phyloP scores from a whole-genome alignment of 2,329 filamentous ascomycete genomes.

The Peltaster fructicola region DNA sequence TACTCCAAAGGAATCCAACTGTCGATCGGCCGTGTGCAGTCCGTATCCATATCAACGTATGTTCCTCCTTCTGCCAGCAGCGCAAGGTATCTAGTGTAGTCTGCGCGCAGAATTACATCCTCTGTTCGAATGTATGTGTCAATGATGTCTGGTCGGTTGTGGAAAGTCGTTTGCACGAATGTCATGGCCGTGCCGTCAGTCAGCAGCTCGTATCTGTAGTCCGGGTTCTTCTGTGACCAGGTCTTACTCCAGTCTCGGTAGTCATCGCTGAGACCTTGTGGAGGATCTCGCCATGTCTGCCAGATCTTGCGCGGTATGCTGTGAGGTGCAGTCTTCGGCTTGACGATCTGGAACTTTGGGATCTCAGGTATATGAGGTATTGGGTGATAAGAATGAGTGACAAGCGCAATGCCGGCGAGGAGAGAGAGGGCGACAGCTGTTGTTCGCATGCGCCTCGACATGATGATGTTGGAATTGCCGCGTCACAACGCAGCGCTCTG shows the following conservation, averaged over 20 bases:
- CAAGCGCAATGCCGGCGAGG: too few relatives aligned
- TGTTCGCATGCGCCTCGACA: too few relatives aligned
- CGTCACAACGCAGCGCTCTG: too few relatives aligned
- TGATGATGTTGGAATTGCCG: too few relatives aligned
- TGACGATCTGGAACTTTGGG: too few relatives aligned
- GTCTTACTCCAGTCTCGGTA: conserved; percentile 2
- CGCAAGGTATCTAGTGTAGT: conserved; percentile 8
- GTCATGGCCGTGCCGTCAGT: conserved; percentile 3
- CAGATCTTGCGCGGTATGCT: conserved; percentile 6
- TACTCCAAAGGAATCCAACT: conserved; percentile 7
- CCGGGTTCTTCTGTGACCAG: conserved; percentile 5
- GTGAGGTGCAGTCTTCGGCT: too few relatives aligned
- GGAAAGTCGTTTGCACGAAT: conserved; percentile 5
- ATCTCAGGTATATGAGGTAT: too few relatives aligned
- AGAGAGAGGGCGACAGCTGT: too few relatives aligned
- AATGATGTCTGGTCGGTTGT: conserved; percentile 5
- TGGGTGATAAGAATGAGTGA: too few relatives aligned
- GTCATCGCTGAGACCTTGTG: conserved; percentile 3
- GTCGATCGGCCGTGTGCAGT: conserved; percentile 6
- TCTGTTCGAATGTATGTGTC: conserved; percentile 4
- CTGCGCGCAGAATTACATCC: conserved; percentile 7
- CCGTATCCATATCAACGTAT: conserved; percentile 10
- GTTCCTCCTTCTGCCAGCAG: conserved; percentile 8
- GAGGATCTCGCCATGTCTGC: conserved; percentile 5
- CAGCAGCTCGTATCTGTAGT: conserved; percentile 6